Percentiles rank a stretch among this genome's conserved stretches.
phyloP scores from a whole-genome alignment of 495 filamentous ascomycete genomes.

The Neurospora sp. region DNA sequence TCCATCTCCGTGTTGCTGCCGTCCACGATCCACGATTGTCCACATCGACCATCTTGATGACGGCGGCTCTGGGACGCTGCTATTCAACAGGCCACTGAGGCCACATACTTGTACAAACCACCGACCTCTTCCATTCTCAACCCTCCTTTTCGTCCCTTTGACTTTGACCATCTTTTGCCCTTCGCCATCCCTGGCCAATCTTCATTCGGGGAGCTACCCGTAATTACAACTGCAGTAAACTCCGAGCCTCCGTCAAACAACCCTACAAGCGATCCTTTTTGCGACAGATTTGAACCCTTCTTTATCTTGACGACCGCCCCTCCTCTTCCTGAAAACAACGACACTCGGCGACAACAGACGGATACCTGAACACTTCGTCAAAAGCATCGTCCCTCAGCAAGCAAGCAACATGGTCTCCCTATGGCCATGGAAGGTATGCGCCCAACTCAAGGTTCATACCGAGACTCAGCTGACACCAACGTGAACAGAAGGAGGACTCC shows the following conservation, averaged over 20 bases:
- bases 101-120: background rate
- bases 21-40: background rate
- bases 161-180: background rate
- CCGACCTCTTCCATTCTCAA: background rate
- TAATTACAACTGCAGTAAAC: background rate
- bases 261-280: background rate
- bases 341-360: background rate
- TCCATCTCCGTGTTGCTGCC: background rate
- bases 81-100: background rate
- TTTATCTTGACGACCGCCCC: background rate
- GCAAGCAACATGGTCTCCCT: conserved; percentile 59
- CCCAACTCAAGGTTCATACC: conserved; percentile 5
- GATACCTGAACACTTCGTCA: background rate
- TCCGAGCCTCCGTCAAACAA: background rate
- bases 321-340: background rate
- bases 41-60: background rate
- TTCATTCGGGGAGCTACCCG: background rate
- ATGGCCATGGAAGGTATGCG: conserved; percentile 45
- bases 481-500: conserved; percentile 58
- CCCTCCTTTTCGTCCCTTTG: background rate
- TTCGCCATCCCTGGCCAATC: background rate
- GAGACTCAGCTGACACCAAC: conserved; percentile 1
- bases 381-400: background rate
- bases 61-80: background rate
- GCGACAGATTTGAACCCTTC: background rate